Percentiles rank a stretch among this genome's conserved stretches.
phyloP scores from a whole-genome alignment of 306 rosid genomes.

The Pachyrhizus erosus region DNA sequence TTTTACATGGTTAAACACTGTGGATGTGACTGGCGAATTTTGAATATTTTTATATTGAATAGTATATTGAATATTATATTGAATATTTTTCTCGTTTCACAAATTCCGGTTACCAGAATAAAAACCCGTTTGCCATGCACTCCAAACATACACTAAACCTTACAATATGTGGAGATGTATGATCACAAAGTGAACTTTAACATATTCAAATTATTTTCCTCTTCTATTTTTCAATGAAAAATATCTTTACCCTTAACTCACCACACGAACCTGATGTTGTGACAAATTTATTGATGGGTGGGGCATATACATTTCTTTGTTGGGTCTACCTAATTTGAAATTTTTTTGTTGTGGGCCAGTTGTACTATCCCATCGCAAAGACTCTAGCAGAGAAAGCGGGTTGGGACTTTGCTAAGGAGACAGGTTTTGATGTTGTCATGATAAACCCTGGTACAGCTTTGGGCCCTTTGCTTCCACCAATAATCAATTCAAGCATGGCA shows the following conservation, averaged over 20 bases:
- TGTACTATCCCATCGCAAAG: constrained; percentile 55
- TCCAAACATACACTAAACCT: neutral
- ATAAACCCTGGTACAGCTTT: constrained; percentile 88
- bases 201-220: no score
- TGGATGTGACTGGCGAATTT: no score
- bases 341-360: constrained; percentile 26
- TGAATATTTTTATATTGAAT: no score
- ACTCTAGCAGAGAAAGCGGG: constrained; percentile 85
- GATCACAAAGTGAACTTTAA: neutral
- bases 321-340: neutral
- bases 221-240: no score
- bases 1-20: no score
- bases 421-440: constrained; percentile 81
- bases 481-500: constrained; percentile 82
- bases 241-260: no score
- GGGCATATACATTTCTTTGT: neutral
- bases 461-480: constrained; percentile 77
- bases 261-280: no score
- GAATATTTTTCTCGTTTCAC: no score
- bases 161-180: neutral
- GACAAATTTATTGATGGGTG: neutral
- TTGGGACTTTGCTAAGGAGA: constrained; percentile 77
- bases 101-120: no score
- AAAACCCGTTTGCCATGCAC: no score
- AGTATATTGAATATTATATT: no score